phyloP scores from a whole-genome alignment of 75 land plant genomes.

The Cupressus sempervirens region DNA sequence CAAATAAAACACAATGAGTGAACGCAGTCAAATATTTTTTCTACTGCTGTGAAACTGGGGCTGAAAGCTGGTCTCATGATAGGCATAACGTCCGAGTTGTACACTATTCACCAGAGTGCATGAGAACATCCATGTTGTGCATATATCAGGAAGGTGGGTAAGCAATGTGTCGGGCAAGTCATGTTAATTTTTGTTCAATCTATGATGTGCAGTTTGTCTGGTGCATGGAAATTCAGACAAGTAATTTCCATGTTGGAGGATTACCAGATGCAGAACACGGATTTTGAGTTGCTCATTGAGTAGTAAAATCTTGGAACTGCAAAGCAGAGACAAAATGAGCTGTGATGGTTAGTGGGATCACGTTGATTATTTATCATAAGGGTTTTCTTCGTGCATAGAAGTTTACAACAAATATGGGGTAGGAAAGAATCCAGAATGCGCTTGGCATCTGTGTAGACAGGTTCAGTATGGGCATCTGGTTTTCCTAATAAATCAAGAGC shows the following conservation, averaged over 20 bases:
- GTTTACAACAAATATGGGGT: neutral
- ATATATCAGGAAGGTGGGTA: neutral
- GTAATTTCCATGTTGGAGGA: neutral
- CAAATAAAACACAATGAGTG: neutral
- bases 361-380: slow-evolving; percentile 3
- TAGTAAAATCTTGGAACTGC: slow-evolving; percentile 6
- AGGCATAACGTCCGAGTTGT: slow-evolving; percentile 2
- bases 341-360: neutral
- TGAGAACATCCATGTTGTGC: neutral
- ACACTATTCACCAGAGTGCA: neutral
- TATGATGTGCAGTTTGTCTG: slow-evolving; percentile 1
- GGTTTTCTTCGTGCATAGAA: neutral
- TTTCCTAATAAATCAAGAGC: neutral
- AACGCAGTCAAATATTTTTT: neutral
- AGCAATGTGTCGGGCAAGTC: neutral
- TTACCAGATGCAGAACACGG: neutral
- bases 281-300: neutral
- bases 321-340: neutral
- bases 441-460: neutral
- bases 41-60: neutral
- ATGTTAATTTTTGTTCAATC: slow-evolving; percentile 3
- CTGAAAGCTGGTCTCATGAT: neutral
- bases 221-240: neutral
- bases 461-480: neutral
- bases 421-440: neutral